Conservation (phyloP, 768 basidiomycete species). For the Phylloporus sp. region DNA sequence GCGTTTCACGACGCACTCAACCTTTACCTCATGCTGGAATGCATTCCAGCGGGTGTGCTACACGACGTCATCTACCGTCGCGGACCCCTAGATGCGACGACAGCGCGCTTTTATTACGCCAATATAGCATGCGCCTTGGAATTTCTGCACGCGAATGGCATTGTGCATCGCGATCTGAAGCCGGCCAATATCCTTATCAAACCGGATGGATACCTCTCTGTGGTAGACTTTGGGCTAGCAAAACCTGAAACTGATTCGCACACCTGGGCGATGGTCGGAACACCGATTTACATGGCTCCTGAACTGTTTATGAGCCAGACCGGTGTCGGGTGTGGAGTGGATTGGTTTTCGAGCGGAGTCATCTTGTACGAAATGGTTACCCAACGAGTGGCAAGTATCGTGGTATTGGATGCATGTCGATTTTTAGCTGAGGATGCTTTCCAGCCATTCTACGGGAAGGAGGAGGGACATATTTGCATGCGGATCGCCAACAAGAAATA, state of each 20-base stretch:
- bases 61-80: constrained; percentile 32
- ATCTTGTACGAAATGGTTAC: constrained; percentile 52
- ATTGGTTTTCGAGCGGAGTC: constrained; percentile 54
- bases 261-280: constrained; percentile 39
- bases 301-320: constrained; percentile 33
- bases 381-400: constrained; percentile 28
- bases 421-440: background rate
- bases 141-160: constrained; percentile 40
- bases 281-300: constrained; percentile 46
- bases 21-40: constrained; percentile 49
- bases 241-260: constrained; percentile 15
- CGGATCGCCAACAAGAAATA: constrained; percentile 28
- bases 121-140: constrained; percentile 49
- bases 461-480: constrained; percentile 24
- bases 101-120: constrained; percentile 47
- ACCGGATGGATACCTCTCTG: constrained; percentile 48
- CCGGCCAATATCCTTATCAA: constrained; percentile 55
- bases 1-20: constrained; percentile 43
- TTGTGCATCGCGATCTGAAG: constrained; percentile 54
- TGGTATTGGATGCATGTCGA: background rate
- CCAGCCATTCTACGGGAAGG: constrained; percentile 27
- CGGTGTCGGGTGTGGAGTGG: constrained; percentile 32
- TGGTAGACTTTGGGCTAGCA: constrained; percentile 50
- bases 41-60: constrained; percentile 42
- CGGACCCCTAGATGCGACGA: constrained; percentile 29